Conservation (phyloP, 192 early-diverging fungal species). For the Rhizophagus prolifer region DNA sequence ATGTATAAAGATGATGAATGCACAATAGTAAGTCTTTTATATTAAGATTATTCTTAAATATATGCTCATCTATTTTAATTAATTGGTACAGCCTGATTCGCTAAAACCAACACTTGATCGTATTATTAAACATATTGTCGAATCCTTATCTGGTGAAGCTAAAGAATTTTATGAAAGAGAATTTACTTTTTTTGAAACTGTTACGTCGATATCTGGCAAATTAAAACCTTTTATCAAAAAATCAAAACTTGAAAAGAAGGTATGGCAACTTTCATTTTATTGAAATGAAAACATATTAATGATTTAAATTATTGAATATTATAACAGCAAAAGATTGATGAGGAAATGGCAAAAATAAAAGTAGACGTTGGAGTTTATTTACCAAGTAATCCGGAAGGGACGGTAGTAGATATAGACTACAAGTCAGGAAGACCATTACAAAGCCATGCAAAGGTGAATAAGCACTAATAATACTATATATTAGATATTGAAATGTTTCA, state of each 20-base stretch:
- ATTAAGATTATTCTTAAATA: neutral
- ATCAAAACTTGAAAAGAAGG: conserved; percentile 93
- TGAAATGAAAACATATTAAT: neutral
- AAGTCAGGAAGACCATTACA: conserved; percentile 93
- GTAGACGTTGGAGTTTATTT: conserved; percentile 97
- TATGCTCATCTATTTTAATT: neutral
- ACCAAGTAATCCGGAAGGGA: conserved; percentile 95
- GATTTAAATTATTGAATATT: neutral
- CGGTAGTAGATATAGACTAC: conserved; percentile 93
- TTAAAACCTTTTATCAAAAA: conserved; percentile 91
- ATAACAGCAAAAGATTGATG: conserved; percentile 86
- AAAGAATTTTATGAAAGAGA: conserved; percentile 94
- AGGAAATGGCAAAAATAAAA: conserved; percentile 92
- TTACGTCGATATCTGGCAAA: conserved; percentile 97
- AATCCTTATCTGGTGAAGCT: conserved; percentile 80
- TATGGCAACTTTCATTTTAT: neutral
- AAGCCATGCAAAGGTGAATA: conserved; percentile 85
- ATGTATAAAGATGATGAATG: conserved; percentile 56
- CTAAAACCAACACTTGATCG: conserved; percentile 88
- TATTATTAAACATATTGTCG: conserved; percentile 81
- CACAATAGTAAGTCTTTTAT: conserved; percentile 21
- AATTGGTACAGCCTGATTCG: conserved; percentile 61
- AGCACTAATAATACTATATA: neutral
- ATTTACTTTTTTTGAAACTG: conserved; percentile 92
- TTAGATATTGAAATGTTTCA: neutral